phyloP scores from a whole-genome alignment of 2,329 filamentous ascomycete species.

The Cytospora piceicola region DNA sequence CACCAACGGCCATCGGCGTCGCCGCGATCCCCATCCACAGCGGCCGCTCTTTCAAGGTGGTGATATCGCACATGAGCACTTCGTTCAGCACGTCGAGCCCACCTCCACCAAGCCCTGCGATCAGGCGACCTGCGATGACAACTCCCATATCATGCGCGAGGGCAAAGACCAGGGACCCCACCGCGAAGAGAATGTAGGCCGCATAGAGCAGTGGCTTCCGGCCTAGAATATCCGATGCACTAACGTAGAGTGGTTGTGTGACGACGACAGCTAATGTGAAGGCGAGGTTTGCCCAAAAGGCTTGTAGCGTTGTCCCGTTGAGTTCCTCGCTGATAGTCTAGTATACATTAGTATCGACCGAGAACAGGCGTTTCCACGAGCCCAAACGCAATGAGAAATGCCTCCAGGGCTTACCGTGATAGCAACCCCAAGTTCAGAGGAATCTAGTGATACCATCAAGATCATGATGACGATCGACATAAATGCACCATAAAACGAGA shows the following conservation, averaged over 20 bases:
- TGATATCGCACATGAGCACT: constrained; percentile 41
- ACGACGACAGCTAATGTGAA: constrained; percentile 35
- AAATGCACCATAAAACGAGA: neutral
- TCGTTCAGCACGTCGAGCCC: constrained; percentile 39
- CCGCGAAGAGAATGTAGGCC: constrained; percentile 41
- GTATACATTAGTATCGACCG: neutral
- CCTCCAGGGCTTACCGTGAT: neutral
- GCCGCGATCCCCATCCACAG: constrained; percentile 36
- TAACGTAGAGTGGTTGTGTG: constrained; percentile 36
- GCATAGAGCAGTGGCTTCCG: constrained; percentile 39
- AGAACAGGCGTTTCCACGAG: neutral
- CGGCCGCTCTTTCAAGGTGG: constrained; percentile 38
- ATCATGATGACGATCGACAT: neutral
- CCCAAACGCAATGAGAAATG: neutral
- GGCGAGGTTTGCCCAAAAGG: constrained; percentile 43
- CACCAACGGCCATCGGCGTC: constrained; percentile 36
- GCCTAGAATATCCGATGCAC: constrained; percentile 39
- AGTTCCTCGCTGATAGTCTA: constrained; percentile 28
- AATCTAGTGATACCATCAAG: neutral
- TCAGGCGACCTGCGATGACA: constrained; percentile 35
- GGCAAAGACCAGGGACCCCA: constrained; percentile 42
- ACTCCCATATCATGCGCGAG: constrained; percentile 34
- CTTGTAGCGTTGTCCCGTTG: constrained; percentile 33
- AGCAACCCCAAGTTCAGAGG: neutral
- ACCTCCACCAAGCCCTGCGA: constrained; percentile 39